phyloP scores from a whole-genome alignment of 306 rosid genomes.

The Castanea mollissima region DNA sequence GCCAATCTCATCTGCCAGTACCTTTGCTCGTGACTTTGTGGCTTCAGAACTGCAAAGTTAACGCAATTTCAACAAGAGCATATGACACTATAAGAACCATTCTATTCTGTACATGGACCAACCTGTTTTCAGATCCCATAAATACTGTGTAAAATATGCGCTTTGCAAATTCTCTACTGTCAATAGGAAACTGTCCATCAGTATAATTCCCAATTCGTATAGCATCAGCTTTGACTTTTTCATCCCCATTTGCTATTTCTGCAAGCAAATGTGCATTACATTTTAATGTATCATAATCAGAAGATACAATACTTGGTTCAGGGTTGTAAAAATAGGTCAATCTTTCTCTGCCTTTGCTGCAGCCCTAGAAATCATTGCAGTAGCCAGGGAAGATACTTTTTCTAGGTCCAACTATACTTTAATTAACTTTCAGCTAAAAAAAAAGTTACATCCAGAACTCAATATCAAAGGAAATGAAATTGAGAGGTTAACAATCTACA shows the following conservation, averaged over 20 bases:
- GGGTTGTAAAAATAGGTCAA: conserved; percentile 14
- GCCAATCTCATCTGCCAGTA: conserved; percentile 84
- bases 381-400: background rate
- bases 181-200: conserved; percentile 80
- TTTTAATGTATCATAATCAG: conserved; percentile 6
- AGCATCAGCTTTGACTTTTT: conserved; percentile 92
- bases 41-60: conserved; percentile 63
- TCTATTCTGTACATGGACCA: conserved; percentile 3
- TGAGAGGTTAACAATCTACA: conserved; percentile 10
- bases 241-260: conserved; percentile 89
- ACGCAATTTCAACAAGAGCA: conserved; percentile 2
- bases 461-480: background rate
- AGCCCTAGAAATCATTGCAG: background rate
- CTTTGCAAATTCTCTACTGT: conserved; percentile 85
- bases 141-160: conserved; percentile 83
- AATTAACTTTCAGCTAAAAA: too few species aligned
- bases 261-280: conserved; percentile 32
- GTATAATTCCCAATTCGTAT: conserved; percentile 82
- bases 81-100: background rate
- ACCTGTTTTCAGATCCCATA: conserved; percentile 99
- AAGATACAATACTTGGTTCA: background rate
- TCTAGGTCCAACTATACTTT: too few species aligned
- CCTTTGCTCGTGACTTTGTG: conserved; percentile 71
- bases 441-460: background rate
- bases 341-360: conserved; percentile 5